Evolutionary conservation across 768 basidiomycete species (phyloP).

Genomic region (Lactarius sanguifluus): DNA sequence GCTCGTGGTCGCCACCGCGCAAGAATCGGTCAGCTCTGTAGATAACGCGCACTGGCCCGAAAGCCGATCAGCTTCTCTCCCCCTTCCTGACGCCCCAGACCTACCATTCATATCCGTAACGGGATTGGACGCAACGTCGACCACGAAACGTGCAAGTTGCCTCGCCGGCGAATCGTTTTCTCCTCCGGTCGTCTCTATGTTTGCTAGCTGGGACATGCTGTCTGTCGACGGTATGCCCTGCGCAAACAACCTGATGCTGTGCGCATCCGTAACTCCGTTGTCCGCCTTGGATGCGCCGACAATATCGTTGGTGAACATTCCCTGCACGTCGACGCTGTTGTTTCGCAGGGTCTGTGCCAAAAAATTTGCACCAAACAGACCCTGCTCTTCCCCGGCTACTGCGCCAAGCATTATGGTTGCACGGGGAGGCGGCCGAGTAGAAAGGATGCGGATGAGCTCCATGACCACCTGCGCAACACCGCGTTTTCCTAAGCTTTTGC

Average conservation of each 20-base stretch:
- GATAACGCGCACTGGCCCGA: constrained; percentile 45
- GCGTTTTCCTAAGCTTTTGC: not conserved
- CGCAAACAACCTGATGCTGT: constrained; percentile 52
- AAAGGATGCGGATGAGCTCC: constrained; percentile 53
- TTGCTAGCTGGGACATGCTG: constrained; percentile 39
- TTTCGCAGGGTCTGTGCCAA: constrained; percentile 46
- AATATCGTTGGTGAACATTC: constrained; percentile 59
- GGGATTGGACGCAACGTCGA: constrained; percentile 51
- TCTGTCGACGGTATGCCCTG: constrained; percentile 51
- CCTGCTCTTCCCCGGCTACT: constrained; percentile 54
- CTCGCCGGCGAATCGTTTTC: constrained; percentile 56
- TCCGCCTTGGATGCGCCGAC: constrained; percentile 53
- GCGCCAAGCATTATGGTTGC: constrained; percentile 55
- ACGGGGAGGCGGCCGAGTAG: constrained; percentile 42
- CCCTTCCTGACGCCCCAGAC: constrained; percentile 22
- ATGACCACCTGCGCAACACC: constrained; percentile 39
- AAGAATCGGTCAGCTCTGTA: constrained; percentile 55
- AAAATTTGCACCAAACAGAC: constrained; percentile 48
- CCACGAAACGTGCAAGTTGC: constrained; percentile 51
- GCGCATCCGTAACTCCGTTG: constrained; percentile 46
- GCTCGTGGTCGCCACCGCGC: constrained; percentile 54
- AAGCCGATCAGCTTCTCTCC: not conserved
- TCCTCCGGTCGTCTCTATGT: constrained; percentile 44
- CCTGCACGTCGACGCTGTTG: constrained; percentile 51
- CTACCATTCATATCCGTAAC: constrained; percentile 51